Conservation (phyloP, 139 green algal species). For the Tetradesmus obliquus region DNA sequence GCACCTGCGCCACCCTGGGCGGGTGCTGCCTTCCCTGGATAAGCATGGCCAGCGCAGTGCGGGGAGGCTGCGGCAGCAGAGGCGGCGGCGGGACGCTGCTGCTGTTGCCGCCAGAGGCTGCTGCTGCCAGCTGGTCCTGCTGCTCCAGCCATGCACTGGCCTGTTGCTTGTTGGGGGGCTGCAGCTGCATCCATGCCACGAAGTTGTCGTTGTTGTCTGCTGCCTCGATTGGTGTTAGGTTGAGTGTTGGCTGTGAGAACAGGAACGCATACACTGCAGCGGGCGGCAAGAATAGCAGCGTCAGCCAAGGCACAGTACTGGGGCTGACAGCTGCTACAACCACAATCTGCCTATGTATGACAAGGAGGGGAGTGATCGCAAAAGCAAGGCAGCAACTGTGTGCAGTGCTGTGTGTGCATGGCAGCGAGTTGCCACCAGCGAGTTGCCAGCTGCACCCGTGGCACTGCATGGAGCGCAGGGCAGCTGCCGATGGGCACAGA, state of each 20-base stretch:
- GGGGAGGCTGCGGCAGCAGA: not conserved
- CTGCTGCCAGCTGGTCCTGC: not conserved
- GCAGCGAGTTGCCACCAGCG: too few species aligned
- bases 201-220: conserved; percentile 34
- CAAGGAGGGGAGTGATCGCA: too few species aligned
- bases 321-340: too few species aligned
- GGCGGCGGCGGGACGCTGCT: not conserved
- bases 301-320: not conserved
- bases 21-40: not conserved
- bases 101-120: not conserved
- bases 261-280: conserved; percentile 18
- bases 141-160: conserved; percentile 16
- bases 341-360: too few species aligned
- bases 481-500: not conserved
- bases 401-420: too few species aligned
- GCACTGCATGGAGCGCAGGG: too few species aligned
- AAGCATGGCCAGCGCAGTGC: not conserved
- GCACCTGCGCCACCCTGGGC: conserved; percentile 26
- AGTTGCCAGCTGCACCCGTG: too few species aligned
- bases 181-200: conserved; percentile 18
- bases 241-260: not conserved
- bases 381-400: too few species aligned
- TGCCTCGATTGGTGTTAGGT: conserved; percentile 13
- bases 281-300: not conserved
- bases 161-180: conserved; percentile 16